phyloP scores from a whole-genome alignment of 2,329 filamentous ascomycete genomes.

The Colletotrichum caudatum region DNA sequence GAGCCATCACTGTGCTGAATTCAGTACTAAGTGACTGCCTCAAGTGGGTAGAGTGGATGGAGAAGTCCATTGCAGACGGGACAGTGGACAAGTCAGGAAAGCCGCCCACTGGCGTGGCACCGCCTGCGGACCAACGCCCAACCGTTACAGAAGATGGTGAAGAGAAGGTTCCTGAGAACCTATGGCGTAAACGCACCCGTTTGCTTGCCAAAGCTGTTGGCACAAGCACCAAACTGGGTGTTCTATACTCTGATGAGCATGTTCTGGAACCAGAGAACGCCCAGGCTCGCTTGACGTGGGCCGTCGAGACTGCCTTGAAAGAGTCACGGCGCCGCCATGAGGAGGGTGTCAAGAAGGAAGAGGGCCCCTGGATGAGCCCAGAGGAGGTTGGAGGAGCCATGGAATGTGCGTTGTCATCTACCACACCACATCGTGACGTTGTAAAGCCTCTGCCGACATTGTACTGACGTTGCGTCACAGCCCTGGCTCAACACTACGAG shows the following conservation, averaged over 20 bases:
- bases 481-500: conserved; percentile 82
- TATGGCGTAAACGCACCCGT: conserved; percentile 71
- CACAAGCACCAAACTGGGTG: conserved; percentile 85
- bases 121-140: conserved; percentile 28
- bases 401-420: conserved; percentile 65
- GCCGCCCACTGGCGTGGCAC: conserved; percentile 43
- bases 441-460: background rate
- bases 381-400: conserved; percentile 80
- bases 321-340: conserved; percentile 77
- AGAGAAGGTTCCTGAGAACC: conserved; percentile 57
- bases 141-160: conserved; percentile 43
- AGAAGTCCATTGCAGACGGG: conserved; percentile 62
- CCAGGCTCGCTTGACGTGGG: conserved; percentile 81
- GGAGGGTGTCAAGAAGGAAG: conserved; percentile 76
- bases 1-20: conserved; percentile 82
- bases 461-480: conserved; percentile 55
- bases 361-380: conserved; percentile 77
- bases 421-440: background rate
- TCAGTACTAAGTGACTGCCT: conserved; percentile 77
- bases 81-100: conserved; percentile 57
- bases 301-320: conserved; percentile 81
- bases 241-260: conserved; percentile 82
- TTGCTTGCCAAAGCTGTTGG: conserved; percentile 80
- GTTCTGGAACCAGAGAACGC: conserved; percentile 80
- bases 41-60: conserved; percentile 69